These are phyloP conservation scores for Plasmodium chabaudi DNA, from an alignment of 169 alveolate species.

Conservation along the genomic window DNA sequence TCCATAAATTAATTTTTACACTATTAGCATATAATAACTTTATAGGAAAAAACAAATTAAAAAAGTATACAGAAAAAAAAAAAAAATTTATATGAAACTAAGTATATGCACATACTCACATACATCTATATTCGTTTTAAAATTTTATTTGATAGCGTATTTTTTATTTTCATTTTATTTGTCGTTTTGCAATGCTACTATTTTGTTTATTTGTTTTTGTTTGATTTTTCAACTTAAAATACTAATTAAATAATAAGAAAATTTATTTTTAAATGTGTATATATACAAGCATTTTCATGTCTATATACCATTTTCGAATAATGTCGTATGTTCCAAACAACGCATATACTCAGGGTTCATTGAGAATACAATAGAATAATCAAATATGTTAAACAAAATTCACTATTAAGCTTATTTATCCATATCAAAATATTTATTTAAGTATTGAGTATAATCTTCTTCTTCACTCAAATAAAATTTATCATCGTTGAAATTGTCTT, in stretches of 20 bases:
- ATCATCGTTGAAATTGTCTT: constrained; percentile 29
- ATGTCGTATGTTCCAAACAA: no score
- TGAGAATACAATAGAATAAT: background rate
- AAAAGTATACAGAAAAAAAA: constrained; percentile 42
- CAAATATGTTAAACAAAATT: background rate
- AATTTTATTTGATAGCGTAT: no score
- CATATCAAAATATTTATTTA: constrained; percentile 69
- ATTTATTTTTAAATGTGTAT: background rate
- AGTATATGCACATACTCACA: background rate
- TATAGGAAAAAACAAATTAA: constrained; percentile 11
- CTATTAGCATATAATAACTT: constrained; percentile 40
- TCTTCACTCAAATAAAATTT: constrained; percentile 63
- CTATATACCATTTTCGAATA: no score
- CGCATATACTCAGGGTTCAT: background rate
- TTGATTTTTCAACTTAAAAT: background rate
- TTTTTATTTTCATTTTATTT: constrained; percentile 8
- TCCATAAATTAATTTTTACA: constrained; percentile 72
- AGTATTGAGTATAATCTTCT: constrained; percentile 73
- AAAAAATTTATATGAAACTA: constrained; percentile 54
- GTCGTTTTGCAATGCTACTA: no score
- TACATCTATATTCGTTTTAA: no score
- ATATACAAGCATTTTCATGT: background rate
- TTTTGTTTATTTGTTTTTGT: background rate
- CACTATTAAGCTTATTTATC: constrained; percentile 11
- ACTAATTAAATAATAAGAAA: constrained; percentile 7